Conservation (phyloP, 345 rosid species). For the Noccaea caerulescens region DNA sequence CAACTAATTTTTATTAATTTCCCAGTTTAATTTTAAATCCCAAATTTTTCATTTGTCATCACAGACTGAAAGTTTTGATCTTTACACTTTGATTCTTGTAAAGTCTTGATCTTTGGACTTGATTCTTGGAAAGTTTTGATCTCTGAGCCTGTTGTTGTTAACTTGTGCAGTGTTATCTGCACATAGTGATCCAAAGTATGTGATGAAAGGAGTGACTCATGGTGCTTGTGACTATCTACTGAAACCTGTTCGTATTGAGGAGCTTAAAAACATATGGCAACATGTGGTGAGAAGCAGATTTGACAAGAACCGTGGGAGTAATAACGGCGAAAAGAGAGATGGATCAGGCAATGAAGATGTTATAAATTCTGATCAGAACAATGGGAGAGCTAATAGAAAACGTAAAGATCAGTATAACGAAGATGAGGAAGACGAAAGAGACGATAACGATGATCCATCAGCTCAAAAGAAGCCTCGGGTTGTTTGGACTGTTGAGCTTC, state of each 20-base stretch:
- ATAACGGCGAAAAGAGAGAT: constrained; percentile 50
- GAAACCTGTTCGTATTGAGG: constrained; percentile 91
- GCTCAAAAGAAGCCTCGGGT: constrained; percentile 87
- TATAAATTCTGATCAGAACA: constrained; percentile 55
- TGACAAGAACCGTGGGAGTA: constrained; percentile 49
- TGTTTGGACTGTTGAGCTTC: constrained; percentile 86
- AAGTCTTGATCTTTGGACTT: not conserved
- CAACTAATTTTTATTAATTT: not conserved
- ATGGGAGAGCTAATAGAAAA: constrained; percentile 60
- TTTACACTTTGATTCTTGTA: constrained; percentile 8
- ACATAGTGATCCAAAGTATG: constrained; percentile 78
- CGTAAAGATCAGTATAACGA: constrained; percentile 72
- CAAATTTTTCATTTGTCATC: not conserved
- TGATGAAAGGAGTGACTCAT: constrained; percentile 87
- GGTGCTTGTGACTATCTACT: constrained; percentile 95
- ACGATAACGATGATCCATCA: constrained; percentile 66
- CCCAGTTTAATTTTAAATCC: not conserved
- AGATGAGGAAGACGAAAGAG: constrained; percentile 69
- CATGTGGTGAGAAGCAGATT: constrained; percentile 77
- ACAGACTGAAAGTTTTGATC: constrained; percentile 1
- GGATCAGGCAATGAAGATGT: constrained; percentile 45
- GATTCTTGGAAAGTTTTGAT: not conserved
- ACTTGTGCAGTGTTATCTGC: constrained; percentile 81
- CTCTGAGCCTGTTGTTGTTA: constrained; percentile 13
- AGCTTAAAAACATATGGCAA: constrained; percentile 94